Conservation (phyloP, 1,139 yeast genomes). For the Pichia sp. region DNA sequence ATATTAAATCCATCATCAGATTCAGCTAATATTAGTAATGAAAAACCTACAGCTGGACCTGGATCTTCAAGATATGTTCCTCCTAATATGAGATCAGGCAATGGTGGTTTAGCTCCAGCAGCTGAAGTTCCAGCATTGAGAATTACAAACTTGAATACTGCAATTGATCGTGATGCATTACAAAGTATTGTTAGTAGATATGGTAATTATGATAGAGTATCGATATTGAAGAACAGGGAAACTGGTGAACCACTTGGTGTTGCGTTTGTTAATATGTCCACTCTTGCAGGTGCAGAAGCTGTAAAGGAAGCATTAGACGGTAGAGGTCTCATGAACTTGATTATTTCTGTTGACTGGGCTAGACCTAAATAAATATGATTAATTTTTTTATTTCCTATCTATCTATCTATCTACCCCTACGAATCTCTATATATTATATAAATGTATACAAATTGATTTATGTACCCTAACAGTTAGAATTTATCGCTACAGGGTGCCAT, state of each 20-base stretch:
- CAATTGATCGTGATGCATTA: slow-evolving; percentile 41
- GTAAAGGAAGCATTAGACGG: slow-evolving; percentile 82
- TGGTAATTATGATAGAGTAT: slow-evolving; percentile 75
- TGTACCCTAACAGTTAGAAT: no score
- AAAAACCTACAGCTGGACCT: slow-evolving; percentile 25
- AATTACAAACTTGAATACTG: slow-evolving; percentile 82
- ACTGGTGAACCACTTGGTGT: slow-evolving; percentile 95
- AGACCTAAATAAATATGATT: slow-evolving; percentile 24
- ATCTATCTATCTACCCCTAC: no score
- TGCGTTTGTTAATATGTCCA: slow-evolving; percentile 86
- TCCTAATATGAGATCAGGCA: slow-evolving; percentile 61
- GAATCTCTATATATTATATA: no score
- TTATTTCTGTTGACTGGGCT: slow-evolving; percentile 65
- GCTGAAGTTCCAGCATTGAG: slow-evolving; percentile 81
- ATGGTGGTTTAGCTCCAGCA: slow-evolving; percentile 27
- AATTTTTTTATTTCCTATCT: background rate
- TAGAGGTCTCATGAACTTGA: slow-evolving; percentile 87
- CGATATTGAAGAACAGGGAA: slow-evolving; percentile 84
- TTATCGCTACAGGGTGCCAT: no score
- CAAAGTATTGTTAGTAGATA: slow-evolving; percentile 68
- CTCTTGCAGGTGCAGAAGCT: slow-evolving; percentile 62
- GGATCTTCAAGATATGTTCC: slow-evolving; percentile 52
- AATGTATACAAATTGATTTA: no score
- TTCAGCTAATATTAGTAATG: slow-evolving; percentile 8
- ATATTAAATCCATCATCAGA: slow-evolving; percentile 23